Conservation (phyloP, 257 asterid genomes). For the Buddleja alternifolia region DNA sequence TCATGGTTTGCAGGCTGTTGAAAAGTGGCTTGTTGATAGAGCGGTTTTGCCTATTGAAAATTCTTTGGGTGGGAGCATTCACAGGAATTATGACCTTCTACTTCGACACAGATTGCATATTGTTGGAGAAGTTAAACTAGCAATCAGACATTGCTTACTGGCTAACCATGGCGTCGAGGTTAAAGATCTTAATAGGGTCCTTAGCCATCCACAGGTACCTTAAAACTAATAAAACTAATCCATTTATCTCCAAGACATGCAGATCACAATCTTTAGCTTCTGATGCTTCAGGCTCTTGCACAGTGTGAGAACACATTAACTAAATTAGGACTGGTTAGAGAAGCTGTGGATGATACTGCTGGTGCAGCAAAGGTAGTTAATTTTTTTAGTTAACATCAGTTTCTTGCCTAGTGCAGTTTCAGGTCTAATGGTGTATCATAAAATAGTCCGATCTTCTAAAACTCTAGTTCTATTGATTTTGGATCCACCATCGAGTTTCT, state of each 20-base stretch:
- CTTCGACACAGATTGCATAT: constrained; percentile 93
- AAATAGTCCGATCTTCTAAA: background rate
- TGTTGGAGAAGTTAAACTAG: constrained; percentile 98
- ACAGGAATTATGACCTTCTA: constrained; percentile 93
- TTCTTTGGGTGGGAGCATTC: constrained; percentile 97
- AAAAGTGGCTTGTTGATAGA: constrained; percentile 94
- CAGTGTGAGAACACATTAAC: constrained; percentile 96
- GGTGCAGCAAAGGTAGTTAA: constrained; percentile 92
- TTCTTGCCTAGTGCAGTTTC: constrained; percentile 20
- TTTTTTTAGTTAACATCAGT: constrained; percentile 12
- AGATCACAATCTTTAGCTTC: constrained; percentile 23
- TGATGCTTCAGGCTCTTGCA: constrained; percentile 86
- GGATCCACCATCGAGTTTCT: too few species aligned
- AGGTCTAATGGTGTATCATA: background rate
- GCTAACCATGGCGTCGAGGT: constrained; percentile 78
- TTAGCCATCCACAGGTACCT: constrained; percentile 99
- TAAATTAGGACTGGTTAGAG: constrained; percentile 85
- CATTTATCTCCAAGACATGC: constrained; percentile 18
- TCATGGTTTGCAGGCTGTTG: constrained; percentile 73
- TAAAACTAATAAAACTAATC: constrained; percentile 7
- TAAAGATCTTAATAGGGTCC: constrained; percentile 83
- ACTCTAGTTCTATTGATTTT: background rate
- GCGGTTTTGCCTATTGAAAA: constrained; percentile 98
- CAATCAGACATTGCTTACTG: constrained; percentile 83
- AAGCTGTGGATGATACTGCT: constrained; percentile 99